Base-by-base conservation (phyloP, 2,329 filamentous ascomycete genomes). In the Cercospora sesami region DNA sequence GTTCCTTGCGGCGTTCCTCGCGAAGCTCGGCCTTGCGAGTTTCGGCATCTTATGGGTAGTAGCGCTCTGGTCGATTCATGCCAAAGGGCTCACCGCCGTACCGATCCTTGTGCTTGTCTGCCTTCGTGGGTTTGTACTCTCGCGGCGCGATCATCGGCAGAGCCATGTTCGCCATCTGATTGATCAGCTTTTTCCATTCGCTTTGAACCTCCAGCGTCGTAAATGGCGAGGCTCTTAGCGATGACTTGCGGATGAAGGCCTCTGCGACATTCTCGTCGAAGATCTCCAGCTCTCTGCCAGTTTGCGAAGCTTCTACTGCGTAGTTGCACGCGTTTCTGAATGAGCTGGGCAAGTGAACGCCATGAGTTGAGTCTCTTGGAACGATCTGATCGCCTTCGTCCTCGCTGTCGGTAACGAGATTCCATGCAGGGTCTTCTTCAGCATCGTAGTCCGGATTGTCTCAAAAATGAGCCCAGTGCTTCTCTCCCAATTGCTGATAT, bases 131-230 rank as follows among this genome's bases (percentile, higher is more conserved):
- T 1, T 26, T 33, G 21, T 60, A 68, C 1, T 57, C 62, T 3
- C 26, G 61, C 7, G 53, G 28, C 4, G 45, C 62, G 8, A 68
- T 30, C 30, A 60, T 30, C 0, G 61, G 61, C 1, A 60, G 60
- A 6, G 65, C 60, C 16, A 48, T 1, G 10, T 60, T 42, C 2
- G 53, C 65, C 33, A 67, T 67, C 23, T 67, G 31, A 2, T 53
- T 59, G 36, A 67, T 21, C 16, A 60, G 26, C 53, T 53, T 67
- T 51, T 67, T 67, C 23, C 64, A 4, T 5, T 64, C 60, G 6
- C 59, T 60, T 14, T 60, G 45, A 5, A 63, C 60, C 16, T 45
- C 21, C 1, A 63, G 14, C 10, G 18, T 30, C 0, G n/a, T 21
- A 6, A 60, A 42, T 8, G 51, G 60, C 2, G 36, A 45, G 4